These are phyloP conservation scores for Cordia subcordata DNA, from an alignment of 257 asterid genomes.

Conservation along the genomic window DNA sequence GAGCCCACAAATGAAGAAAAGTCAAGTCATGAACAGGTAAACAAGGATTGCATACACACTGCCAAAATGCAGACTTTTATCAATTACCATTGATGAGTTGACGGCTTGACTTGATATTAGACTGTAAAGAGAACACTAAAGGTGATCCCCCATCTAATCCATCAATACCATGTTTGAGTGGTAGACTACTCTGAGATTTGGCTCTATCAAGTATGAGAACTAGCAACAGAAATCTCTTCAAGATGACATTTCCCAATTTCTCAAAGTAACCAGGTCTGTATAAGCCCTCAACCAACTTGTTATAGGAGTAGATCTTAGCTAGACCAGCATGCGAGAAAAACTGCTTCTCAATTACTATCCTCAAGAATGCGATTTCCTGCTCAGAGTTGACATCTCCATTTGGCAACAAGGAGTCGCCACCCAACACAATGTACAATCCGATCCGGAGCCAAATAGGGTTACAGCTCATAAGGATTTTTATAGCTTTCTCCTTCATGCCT, in stretches of 20 bases:
- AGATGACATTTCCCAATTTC: slow-evolving; percentile 74
- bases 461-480: slow-evolving; percentile 71
- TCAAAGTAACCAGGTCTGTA: slow-evolving; percentile 97
- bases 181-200: slow-evolving; percentile 75
- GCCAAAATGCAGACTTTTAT: slow-evolving; percentile 10
- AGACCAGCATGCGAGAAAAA: slow-evolving; percentile 70
- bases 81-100: slow-evolving; percentile 68
- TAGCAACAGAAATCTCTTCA: slow-evolving; percentile 89
- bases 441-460: slow-evolving; percentile 82
- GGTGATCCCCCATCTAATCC: slow-evolving; percentile 98
- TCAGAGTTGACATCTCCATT: slow-evolving; percentile 60
- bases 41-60: slow-evolving; percentile 19
- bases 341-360: slow-evolving; percentile 79
- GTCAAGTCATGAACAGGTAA: slow-evolving; percentile 10
- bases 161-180: slow-evolving; percentile 90
- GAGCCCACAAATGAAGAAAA: slow-evolving; percentile 11
- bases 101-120: slow-evolving; percentile 76
- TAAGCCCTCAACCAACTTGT: slow-evolving; percentile 90
- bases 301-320: slow-evolving; percentile 80
- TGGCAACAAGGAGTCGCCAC: slow-evolving; percentile 81
- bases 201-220: slow-evolving; percentile 77
- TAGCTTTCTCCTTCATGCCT: slow-evolving; percentile 82
- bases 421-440: slow-evolving; percentile 74
- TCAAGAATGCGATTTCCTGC: slow-evolving; percentile 76
- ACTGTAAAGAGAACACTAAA: slow-evolving; percentile 56